A percentile compares a stretch with the other conserved stretches of the same genome.
phyloP scores from a whole-genome alignment of 257 asterid species.

The Handroanthus guayacan region DNA sequence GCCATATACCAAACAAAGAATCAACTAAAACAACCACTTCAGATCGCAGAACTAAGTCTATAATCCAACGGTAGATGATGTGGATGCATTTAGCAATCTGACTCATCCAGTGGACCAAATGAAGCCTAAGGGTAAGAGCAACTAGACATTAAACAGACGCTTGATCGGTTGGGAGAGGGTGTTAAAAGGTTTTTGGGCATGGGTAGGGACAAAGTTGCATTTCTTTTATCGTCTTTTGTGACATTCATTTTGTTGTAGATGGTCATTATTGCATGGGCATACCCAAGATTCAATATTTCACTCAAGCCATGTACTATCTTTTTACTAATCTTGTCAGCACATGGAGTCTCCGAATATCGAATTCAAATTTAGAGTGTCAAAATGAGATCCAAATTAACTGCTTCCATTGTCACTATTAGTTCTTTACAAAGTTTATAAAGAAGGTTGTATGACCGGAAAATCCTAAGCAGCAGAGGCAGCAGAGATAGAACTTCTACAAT shows the following conservation, averaged over 20 bases:
- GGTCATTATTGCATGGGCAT: background rate
- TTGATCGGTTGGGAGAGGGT: background rate
- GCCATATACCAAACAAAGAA: background rate
- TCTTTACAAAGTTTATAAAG: background rate
- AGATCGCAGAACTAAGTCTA: background rate
- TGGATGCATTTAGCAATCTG: background rate
- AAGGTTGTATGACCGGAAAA: background rate
- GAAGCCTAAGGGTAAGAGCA: background rate
- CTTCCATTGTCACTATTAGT: background rate
- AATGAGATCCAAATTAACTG: background rate
- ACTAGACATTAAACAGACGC: background rate
- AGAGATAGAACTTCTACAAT: background rate
- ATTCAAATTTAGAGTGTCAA: constrained; percentile 8
- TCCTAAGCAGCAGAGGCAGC: constrained; percentile 12
- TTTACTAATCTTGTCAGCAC: background rate
- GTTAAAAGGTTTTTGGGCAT: background rate
- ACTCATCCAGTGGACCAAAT: background rate
- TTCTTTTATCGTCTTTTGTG: background rate
- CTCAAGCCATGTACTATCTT: background rate
- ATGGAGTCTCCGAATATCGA: background rate
- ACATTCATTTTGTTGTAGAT: background rate
- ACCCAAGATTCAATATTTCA: background rate
- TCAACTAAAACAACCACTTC: background rate
- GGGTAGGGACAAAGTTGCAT: background rate
- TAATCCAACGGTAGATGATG: background rate